These are phyloP conservation scores for Metschnikowia aberdeeniae DNA, from an alignment of 805 yeast genomes.

Conservation along the genomic window DNA sequence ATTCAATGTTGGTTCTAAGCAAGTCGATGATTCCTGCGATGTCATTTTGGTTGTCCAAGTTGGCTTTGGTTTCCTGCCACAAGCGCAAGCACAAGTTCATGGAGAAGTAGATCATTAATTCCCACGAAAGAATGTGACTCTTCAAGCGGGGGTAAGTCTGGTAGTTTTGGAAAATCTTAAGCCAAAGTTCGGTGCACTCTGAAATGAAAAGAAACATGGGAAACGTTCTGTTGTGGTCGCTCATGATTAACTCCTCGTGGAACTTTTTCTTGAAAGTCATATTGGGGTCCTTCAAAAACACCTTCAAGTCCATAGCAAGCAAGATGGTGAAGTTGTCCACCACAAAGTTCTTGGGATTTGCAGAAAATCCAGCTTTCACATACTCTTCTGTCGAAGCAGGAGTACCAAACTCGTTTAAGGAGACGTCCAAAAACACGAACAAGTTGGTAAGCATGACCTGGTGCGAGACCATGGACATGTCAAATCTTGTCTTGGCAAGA, in stretches of 20 bases:
- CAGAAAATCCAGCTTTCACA: slow-evolving; percentile 44
- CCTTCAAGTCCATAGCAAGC: slow-evolving; percentile 50
- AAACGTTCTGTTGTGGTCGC: slow-evolving; percentile 45
- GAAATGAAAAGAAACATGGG: slow-evolving; percentile 44
- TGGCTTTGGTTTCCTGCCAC: slow-evolving; percentile 64
- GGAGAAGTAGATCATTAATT: slow-evolving; percentile 50
- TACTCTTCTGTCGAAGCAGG: slow-evolving; percentile 43
- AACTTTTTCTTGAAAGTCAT: slow-evolving; percentile 57
- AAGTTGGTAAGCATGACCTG: slow-evolving; percentile 39
- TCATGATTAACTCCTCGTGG: slow-evolving; percentile 63
- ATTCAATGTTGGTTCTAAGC: slow-evolving; percentile 30
- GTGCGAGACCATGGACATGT: slow-evolving; percentile 37
- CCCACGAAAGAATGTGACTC: slow-evolving; percentile 46
- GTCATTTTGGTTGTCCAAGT: slow-evolving; percentile 41
- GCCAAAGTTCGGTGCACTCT: slow-evolving; percentile 35
- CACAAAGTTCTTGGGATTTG: slow-evolving; percentile 41
- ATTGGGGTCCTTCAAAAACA: slow-evolving; percentile 54
- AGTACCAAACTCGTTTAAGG: slow-evolving; percentile 40
- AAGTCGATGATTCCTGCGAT: slow-evolving; percentile 47
- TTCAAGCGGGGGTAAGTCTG: slow-evolving; percentile 36
- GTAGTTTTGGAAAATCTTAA: slow-evolving; percentile 28
- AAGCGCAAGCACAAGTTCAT: slow-evolving; percentile 55
- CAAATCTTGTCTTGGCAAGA: slow-evolving; percentile 32
- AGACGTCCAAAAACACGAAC: slow-evolving; percentile 34
- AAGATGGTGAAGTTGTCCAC: slow-evolving; percentile 44